Evolutionary conservation across 1,284 basidiomycete species (phyloP), one percentile per base, ranked within the genome.

Genomic region (Heimioporus retisporus): DNA sequence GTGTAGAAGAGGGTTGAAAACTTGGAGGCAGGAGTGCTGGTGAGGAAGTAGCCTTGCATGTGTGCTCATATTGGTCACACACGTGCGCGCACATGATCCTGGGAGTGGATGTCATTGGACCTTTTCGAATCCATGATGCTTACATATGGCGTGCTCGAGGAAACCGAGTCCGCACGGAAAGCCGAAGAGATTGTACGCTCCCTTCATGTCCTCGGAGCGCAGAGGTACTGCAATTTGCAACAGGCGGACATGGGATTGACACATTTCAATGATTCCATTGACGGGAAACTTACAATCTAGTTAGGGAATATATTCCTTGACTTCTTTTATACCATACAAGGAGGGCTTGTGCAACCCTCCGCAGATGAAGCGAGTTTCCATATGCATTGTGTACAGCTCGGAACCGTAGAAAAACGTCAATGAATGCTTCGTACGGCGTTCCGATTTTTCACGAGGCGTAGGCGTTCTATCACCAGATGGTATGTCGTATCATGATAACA

Each of bases 381-480:
- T 3, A 14, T 16, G 43, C 11, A 35, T 43, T 43, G 10, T 43
- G 15, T 15, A 43, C 42, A n/a, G n/a, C n/a, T 44, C 13, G 43
- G 43, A 44, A 35, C 35, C 10, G 35, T 35, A 35, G 35, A 35
- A 35, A 35, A 35, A 3, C 10, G 35, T 35, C 44, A 19, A 46
- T 46, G 44, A 19, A 46, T 18, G 44, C 16, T 46, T 28, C 19
- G 28, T 31, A 21, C 31, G 55, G 61, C 19, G 23, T 61, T 61
- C 55, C 35, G 51, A 15, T 13, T 46, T 28, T 10, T 55, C 55
- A 58, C 63, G 55, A n/a, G 40, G 55, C 16, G 35, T 40, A 3
- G 35, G 35, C 35, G 35, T 67, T 53, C 58, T 66, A 65, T 69
- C 40, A 23, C 18, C 18, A 1, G 10, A 11, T 40, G 35, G 35